A percentile compares a stretch with the other conserved stretches of the same genome.
Evolutionary conservation across 495 filamentous ascomycete genomes (phyloP).

Genomic region (Neurospora terricola): DNA sequence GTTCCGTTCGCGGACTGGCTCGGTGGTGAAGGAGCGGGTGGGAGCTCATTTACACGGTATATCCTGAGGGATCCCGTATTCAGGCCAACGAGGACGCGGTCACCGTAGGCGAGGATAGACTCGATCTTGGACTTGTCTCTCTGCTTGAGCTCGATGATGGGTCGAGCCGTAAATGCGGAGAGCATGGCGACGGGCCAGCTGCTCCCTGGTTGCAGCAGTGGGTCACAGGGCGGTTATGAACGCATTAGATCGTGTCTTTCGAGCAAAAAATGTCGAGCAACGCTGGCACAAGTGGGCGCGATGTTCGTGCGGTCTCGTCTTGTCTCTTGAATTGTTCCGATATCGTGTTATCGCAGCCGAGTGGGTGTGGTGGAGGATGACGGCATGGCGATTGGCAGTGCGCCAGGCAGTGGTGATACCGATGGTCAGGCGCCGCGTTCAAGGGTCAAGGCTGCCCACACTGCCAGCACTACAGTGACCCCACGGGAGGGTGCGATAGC

Average conservation of each 20-base stretch:
- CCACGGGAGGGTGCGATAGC: not conserved
- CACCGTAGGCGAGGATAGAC: constrained; percentile 86
- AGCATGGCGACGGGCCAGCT: constrained; percentile 58
- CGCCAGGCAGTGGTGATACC: not conserved
- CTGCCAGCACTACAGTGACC: not conserved
- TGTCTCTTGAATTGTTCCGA: not conserved
- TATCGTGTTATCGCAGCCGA: not conserved
- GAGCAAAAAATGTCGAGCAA: not conserved
- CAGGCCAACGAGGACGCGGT: constrained; percentile 81
- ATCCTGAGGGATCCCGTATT: constrained; percentile 82
- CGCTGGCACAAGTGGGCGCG: not conserved
- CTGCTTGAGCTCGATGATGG: constrained; percentile 90
- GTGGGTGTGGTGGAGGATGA: constrained; percentile 1
- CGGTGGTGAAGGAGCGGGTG: constrained; percentile 1
- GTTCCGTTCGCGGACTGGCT: constrained; percentile 21
- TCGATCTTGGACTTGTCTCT: constrained; percentile 95
- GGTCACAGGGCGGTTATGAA: constrained; percentile 9
- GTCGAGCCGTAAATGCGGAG: constrained; percentile 92
- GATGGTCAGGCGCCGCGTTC: not conserved
- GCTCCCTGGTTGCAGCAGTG: constrained; percentile 9
- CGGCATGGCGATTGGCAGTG: not conserved
- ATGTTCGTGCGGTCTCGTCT: not conserved
- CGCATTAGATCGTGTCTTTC: constrained; percentile 9
- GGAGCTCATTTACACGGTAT: constrained; percentile 71
- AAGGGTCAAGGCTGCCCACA: not conserved